phyloP scores from a whole-genome alignment of 2,329 filamentous ascomycete species.

The Diatrype stigma region DNA sequence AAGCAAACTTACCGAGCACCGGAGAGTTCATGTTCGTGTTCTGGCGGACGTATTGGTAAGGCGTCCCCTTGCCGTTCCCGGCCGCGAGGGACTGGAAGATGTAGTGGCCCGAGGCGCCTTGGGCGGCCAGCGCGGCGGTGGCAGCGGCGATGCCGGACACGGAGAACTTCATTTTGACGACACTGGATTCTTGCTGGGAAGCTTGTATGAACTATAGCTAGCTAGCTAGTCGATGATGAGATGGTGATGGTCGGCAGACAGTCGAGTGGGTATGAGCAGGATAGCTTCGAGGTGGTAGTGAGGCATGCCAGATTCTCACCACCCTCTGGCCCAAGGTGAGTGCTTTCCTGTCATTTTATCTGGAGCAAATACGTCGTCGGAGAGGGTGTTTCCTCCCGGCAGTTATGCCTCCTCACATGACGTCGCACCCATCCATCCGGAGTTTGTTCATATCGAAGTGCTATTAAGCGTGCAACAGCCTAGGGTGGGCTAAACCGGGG shows the following conservation, averaged over 20 bases:
- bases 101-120: constrained; percentile 34
- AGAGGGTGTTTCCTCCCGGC: no score
- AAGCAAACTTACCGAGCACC: constrained; percentile 34
- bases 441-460: neutral
- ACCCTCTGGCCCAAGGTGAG: no score
- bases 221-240: neutral
- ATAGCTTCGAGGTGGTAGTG: neutral
- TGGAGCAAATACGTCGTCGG: no score
- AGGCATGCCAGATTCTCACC: no score
- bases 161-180: constrained; percentile 27
- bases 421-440: neutral
- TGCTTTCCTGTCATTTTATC: no score
- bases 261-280: neutral
- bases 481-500: neutral
- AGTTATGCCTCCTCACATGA: neutral
- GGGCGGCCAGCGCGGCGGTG: constrained; percentile 26
- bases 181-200: neutral
- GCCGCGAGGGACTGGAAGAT: constrained; percentile 35
- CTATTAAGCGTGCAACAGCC: neutral
- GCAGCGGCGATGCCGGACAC: constrained; percentile 17
- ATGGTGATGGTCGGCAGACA: neutral
- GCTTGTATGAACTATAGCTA: no score
- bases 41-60: constrained; percentile 36
- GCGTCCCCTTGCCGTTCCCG: constrained; percentile 27
- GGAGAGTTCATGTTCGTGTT: constrained; percentile 47